Percentiles rank a stretch among this genome's conserved stretches.
Evolutionary conservation across 2,329 filamentous ascomycete genomes (phyloP).

Genomic region (Graphium sp.): DNA sequence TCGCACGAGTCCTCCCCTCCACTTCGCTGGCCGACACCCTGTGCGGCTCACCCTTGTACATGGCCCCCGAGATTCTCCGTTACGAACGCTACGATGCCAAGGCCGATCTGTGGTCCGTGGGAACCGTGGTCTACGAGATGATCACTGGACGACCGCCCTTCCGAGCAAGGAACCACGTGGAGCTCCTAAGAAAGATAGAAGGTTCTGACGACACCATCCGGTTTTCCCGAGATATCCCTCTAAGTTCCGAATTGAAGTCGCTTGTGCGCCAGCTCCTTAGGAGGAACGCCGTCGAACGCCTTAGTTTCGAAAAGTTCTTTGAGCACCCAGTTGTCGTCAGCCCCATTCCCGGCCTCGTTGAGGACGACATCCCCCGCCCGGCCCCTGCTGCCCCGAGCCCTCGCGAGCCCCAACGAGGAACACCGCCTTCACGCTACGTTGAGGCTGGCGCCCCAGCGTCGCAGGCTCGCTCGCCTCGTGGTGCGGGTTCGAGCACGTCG

Average conservation of each 20-base stretch:
- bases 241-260: slow-evolving; percentile 62
- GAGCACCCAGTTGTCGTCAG: slow-evolving; percentile 52
- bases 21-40: slow-evolving; percentile 90
- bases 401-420: no score
- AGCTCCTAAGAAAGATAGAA: slow-evolving; percentile 83
- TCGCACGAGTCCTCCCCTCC: slow-evolving; percentile 77
- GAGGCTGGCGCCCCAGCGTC: no score
- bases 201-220: slow-evolving; percentile 70
- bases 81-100: slow-evolving; percentile 97
- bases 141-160: slow-evolving; percentile 81
- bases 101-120: slow-evolving; percentile 93
- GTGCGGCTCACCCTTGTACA: slow-evolving; percentile 92
- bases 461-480: no score
- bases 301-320: slow-evolving; percentile 81
- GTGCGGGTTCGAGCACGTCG: neutral
- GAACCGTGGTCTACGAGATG: slow-evolving; percentile 93
- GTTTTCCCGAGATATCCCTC: slow-evolving; percentile 57
- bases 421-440: no score
- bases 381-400: slow-evolving; percentile 1
- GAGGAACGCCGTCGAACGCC: slow-evolving; percentile 67
- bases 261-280: slow-evolving; percentile 71
- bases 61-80: slow-evolving; percentile 93
- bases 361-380: slow-evolving; percentile 48
- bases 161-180: slow-evolving; percentile 83
- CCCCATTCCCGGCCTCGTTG: slow-evolving; percentile 65